Conservation (phyloP, 306 rosid species). For the Malus sieversii region DNA sequence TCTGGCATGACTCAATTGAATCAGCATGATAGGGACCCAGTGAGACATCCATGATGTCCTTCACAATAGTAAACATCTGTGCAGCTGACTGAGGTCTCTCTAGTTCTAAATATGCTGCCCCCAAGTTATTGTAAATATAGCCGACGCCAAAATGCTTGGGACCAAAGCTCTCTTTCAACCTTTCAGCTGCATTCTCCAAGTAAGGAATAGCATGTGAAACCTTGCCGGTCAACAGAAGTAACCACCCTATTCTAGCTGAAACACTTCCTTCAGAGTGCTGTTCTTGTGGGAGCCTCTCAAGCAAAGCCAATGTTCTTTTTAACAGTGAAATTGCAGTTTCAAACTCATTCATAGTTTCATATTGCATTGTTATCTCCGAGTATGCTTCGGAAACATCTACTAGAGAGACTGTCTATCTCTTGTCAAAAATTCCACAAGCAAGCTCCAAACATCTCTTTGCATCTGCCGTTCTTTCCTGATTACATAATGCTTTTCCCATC, state of each 20-base stretch:
- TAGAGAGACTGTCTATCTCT: constrained; percentile 47
- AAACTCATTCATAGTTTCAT: constrained; percentile 84
- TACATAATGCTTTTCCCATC: constrained; percentile 77
- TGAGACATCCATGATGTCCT: constrained; percentile 87
- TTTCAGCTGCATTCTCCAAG: constrained; percentile 86
- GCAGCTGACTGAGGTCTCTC: constrained; percentile 94
- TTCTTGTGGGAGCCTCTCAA: constrained; percentile 86
- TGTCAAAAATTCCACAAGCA: constrained; percentile 73
- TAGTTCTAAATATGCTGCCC: constrained; percentile 90
- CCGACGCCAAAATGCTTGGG: constrained; percentile 95
- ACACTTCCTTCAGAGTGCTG: constrained; percentile 87
- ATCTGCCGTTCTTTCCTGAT: constrained; percentile 64
- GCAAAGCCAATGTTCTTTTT: constrained; percentile 61
- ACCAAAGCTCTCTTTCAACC: constrained; percentile 83
- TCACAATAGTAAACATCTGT: constrained; percentile 86
- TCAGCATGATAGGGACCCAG: constrained; percentile 91
- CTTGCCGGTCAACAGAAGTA: constrained; percentile 76
- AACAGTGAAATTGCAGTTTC: constrained; percentile 78
- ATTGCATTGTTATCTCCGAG: constrained; percentile 80
- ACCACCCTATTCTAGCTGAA: constrained; percentile 90
- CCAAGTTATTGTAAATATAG: constrained; percentile 86
- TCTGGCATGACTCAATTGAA: constrained; percentile 84
- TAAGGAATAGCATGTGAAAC: constrained; percentile 80
- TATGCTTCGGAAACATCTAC: constrained; percentile 83
- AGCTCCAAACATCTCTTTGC: constrained; percentile 67